These are phyloP conservation scores for Thymus quinquecostatus DNA, from an alignment of 257 asterid species.

Conservation along the genomic window DNA sequence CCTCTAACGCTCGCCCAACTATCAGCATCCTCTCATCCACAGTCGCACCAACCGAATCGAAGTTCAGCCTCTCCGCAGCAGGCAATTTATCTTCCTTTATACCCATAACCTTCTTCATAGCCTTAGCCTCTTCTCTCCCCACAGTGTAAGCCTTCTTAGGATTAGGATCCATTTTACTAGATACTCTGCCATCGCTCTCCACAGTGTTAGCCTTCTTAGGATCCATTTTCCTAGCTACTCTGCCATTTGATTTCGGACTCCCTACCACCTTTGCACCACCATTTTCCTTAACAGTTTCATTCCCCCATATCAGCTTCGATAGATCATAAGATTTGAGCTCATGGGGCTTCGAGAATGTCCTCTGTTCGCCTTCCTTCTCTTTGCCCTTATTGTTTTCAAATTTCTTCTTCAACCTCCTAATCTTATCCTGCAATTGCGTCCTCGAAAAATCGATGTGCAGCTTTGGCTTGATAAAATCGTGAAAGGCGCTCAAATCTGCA, in stretches of 20 bases:
- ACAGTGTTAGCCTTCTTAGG: conserved; percentile 24
- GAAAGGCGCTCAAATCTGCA: conserved; percentile 48
- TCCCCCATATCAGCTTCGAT: conserved; percentile 59
- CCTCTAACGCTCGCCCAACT: conserved; percentile 39
- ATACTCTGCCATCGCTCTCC: conserved; percentile 24
- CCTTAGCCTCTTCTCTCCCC: conserved; percentile 31
- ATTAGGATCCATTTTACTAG: conserved; percentile 34
- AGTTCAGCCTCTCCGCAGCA: not conserved
- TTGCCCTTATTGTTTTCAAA: conserved; percentile 45
- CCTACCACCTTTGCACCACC: conserved; percentile 30
- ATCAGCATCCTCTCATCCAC: conserved; percentile 45
- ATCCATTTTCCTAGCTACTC: conserved; percentile 32
- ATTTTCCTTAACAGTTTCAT: conserved; percentile 26
- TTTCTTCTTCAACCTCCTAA: conserved; percentile 57
- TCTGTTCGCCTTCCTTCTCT: conserved; percentile 48
- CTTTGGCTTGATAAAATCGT: conserved; percentile 49
- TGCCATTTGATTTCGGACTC: conserved; percentile 40
- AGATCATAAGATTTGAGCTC: conserved; percentile 53
- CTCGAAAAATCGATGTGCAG: conserved; percentile 46
- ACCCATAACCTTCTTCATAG: conserved; percentile 21
- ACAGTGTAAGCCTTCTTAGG: conserved; percentile 14
- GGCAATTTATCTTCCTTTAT: conserved; percentile 16
- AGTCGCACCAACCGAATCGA: conserved; percentile 10
- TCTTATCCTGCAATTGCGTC: conserved; percentile 62
- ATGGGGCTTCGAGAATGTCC: conserved; percentile 44